Percentiles rank a stretch among this genome's conserved stretches.
phyloP scores from a whole-genome alignment of 2,329 filamentous ascomycete species.

The Mariannaea sp. region DNA sequence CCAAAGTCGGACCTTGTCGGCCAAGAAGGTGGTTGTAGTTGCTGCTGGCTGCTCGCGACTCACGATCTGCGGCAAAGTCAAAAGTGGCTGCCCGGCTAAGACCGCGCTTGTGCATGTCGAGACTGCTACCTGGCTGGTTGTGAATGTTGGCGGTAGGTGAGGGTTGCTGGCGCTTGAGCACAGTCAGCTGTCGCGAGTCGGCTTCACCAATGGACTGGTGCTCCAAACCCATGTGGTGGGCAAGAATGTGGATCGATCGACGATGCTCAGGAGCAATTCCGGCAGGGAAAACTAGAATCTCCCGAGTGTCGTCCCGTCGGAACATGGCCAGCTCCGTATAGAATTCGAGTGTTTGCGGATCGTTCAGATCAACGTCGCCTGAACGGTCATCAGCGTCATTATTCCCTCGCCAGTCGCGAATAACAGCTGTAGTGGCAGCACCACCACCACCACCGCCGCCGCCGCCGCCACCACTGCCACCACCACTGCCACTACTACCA shows the following conservation, averaged over 20 bases:
- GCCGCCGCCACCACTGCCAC: too few species aligned
- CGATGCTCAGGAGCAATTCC: constrained; percentile 82
- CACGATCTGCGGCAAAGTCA: constrained; percentile 85
- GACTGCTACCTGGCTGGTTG: constrained; percentile 64
- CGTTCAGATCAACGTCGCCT: constrained; percentile 85
- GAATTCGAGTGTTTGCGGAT: constrained; percentile 82
- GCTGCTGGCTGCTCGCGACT: constrained; percentile 65
- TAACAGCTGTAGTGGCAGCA: too few species aligned
- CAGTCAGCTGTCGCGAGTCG: constrained; percentile 87
- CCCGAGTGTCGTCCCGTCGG: constrained; percentile 76
- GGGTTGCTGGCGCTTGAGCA: constrained; percentile 70
- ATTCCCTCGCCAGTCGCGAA: constrained; percentile 10
- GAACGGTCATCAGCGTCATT: constrained; percentile 24
- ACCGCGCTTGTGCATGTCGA: constrained; percentile 79
- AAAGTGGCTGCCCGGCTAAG: constrained; percentile 96
- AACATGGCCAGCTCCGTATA: constrained; percentile 92
- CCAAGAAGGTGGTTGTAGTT: constrained; percentile 75
- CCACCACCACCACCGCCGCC: too few species aligned
- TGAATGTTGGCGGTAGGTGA: constrained; percentile 61
- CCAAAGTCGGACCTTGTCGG: constrained; percentile 82
- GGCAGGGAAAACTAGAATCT: constrained; percentile 82
- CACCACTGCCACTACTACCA: too few species aligned
- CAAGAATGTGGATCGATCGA: constrained; percentile 88
- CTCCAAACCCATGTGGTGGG: constrained; percentile 91
- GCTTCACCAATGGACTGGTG: constrained; percentile 89